Evolutionary conservation across 306 rosid species (phyloP), one percentile per base, ranked within the genome.

Genomic region (Arachis stenosperma): DNA sequence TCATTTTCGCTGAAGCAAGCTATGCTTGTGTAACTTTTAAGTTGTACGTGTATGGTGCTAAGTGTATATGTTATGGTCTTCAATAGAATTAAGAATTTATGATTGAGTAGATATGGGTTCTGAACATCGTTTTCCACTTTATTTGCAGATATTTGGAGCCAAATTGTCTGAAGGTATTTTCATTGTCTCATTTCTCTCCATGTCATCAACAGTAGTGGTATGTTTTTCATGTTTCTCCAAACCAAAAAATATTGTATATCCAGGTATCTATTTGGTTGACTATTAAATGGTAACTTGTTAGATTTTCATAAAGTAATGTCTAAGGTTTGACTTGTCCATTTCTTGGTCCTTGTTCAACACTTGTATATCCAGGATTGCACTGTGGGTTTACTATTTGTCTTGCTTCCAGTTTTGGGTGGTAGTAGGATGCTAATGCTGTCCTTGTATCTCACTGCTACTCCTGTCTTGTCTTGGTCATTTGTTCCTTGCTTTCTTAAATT

Each of bases 201-300:
- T 94, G 98, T 94, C 99, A 69, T 94, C 98, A 73, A 94, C 99
- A 40, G 98, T 97, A 42, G 97, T 94, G 89, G 99, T 91, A 83
- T 17, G 77, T 27, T 80, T 78, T 70, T 58, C 48, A 67, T 60
- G 53, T 69, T 64, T 77, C 69, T 63, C 63, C 9, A 65, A 69
- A 61, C 67, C 36, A 47, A 46, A 9, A 22, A 22, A 22, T 22
- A 22, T 22, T 22, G 27, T 22, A 22, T 22, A 22, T 94, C 83
- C 99, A 94, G 96, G 99, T 94, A 78, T 78, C 61, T 66, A 84
- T 62, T 73, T 22, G 65, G 65, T 76, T 60, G 51, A 15, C 41
- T 61, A 39, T 71, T 61, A 53, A 53, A 62, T 62, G 43, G 51
- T 71, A 61, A 15, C 5, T 64, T 74, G 10, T 75, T 52, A 67